phyloP scores from a whole-genome alignment of 768 basidiomycete genomes.

The Dioszegia hungarica region DNA sequence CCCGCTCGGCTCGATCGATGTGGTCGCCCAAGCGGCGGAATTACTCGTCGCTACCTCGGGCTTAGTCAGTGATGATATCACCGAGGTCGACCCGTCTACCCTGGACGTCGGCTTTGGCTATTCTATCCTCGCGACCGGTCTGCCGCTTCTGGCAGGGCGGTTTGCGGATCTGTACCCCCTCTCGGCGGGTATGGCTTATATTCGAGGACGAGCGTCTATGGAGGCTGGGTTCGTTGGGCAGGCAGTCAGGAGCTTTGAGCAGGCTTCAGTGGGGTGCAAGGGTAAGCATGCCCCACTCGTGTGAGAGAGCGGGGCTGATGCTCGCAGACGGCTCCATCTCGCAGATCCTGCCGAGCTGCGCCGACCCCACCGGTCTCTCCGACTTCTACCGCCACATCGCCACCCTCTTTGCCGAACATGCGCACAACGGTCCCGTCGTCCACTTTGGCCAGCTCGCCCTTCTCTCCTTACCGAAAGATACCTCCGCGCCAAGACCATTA shows the following conservation, averaged over 20 bases:
- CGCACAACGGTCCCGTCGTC: conserved; percentile 61
- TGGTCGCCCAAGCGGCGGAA: conserved; percentile 61
- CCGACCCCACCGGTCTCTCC: conserved; percentile 51
- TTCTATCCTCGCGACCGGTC: conserved; percentile 61
- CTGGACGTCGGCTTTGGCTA: conserved; percentile 72
- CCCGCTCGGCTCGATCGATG: conserved; percentile 32
- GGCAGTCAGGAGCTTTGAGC: conserved; percentile 67
- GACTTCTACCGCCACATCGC: conserved; percentile 74
- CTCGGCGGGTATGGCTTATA: conserved; percentile 69
- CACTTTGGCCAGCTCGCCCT: conserved; percentile 74
- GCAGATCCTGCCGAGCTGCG: conserved; percentile 2
- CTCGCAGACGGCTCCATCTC: conserved; percentile 22
- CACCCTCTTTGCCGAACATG: conserved; percentile 64
- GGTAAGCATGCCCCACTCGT: conserved; percentile 16
- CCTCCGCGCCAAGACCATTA: conserved; percentile 60
- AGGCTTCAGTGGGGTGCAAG: conserved; percentile 56
- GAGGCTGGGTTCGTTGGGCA: conserved; percentile 66
- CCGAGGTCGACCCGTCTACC: conserved; percentile 52
- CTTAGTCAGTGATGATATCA: conserved; percentile 50
- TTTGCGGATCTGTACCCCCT: conserved; percentile 72
- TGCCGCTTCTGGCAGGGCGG: conserved; percentile 60
- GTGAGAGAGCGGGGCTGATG: not conserved
- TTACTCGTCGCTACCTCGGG: conserved; percentile 65
- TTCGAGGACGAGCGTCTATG: conserved; percentile 65
- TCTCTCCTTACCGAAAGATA: conserved; percentile 57